Evolutionary conservation across 1,284 basidiomycete genomes (phyloP), one percentile per base, ranked within the genome.

Genomic region (Puccinia triticina): DNA sequence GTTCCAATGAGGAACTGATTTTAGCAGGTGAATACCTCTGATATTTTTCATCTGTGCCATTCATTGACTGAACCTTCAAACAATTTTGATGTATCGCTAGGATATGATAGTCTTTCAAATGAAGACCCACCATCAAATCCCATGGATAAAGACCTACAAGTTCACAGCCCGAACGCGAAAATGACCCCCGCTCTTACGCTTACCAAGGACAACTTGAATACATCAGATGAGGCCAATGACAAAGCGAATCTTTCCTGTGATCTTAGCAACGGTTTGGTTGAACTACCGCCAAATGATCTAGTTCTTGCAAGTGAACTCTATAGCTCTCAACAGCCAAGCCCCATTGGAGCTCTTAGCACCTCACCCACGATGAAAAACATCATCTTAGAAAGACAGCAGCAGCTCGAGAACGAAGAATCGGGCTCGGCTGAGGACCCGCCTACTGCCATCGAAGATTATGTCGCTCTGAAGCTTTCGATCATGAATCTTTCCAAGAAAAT

Each of bases 1-100:
- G 79, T 40, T 61, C 79, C 26, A 73, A 74, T 37, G 79, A 82
- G 61, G 79, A 82, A 55, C 79, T 82, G 18, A 82, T 66, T 14
- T 61, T 74, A 23, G 79, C 79, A 34, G 79, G 79, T 82, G 40
- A 48, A 46, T 82, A 18, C 26, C 8, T 74, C 18, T 14, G 23
- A 11, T 32, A 5, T 72, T 23, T 12, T 43, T 43, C 12, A 43
- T 43, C 40, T 43, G 40, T 4, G 40, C 12, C 40, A 43, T 72
- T 48, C 10, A 50, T 48, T 53, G 69, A 72, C 34, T 23, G 10
- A 26, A 32, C 11, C 29, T 72, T 18, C n/a, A 80, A 72, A 16
- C 32, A 32, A 59, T 46, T 43, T 72, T 29, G 12, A 18, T 80
- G 55, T n/a, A 50, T 64, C n/a, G 16, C 23, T 53, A 82, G 79